Base-by-base conservation (phyloP, 108 stramenopile species). In the Nitzschia inconspicua region DNA sequence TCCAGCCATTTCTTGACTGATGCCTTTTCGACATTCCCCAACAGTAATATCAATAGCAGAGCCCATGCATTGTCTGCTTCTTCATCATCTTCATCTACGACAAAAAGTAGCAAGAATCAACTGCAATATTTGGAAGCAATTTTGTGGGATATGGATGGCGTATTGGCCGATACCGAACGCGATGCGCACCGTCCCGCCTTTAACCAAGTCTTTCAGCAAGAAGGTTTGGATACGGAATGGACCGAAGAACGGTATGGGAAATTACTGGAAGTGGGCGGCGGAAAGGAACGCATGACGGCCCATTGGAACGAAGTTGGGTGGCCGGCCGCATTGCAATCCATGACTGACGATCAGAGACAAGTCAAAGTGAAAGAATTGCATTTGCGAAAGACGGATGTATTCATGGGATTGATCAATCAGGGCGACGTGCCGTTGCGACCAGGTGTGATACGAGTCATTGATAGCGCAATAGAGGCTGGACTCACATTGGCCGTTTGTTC, bases 271-370 rank as follows among this genome's bases (percentile, higher is more conserved):
- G 73, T 77, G 4, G 88, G 90, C 0, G 96, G 96, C 4, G 96
- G 96, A 22, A 96, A 96, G 71, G 96, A 97, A 68, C 82, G 96
- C 26, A 97, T 97, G 96, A 95, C 95, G 19, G 93, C 95, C 23
- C 86, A 91, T 70, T 91, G 89, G 89, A 80, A 91, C 58, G 82
- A 84, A 54, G 84, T 88, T 5, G 92, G 96, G 22, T 97, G 89
- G 89, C 93, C 93, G 0, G 50, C 54, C 8, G 58, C 59, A 27
- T 69, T 83, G 48, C 73, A 81, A 24, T 72, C 57, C 26, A 50
- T 31, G 14, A 52, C 50, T 10, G 50, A 44, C 3, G 58, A 69
- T 23, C 49, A 44, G 19, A 78, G 86, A 24, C 41, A 72, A 25
- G 78, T 81, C n/a, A 84, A 79, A 44, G 86, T 96, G 30, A 82